Conservation (phyloP, 2,329 filamentous ascomycete species). For the Trichoderma sp. region DNA sequence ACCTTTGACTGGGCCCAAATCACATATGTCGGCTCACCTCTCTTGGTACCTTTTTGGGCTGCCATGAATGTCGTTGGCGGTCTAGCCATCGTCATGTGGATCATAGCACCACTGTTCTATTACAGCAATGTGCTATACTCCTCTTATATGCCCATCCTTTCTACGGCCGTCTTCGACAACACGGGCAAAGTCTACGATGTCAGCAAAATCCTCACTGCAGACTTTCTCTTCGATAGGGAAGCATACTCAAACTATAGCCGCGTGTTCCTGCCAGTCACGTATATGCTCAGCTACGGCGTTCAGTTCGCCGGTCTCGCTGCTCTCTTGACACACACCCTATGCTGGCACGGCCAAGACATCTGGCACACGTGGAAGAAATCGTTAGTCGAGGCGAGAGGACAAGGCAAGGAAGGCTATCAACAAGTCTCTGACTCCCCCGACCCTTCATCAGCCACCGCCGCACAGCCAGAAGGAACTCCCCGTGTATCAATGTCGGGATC, state of each 20-base stretch:
- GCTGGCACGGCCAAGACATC: conserved; percentile 84
- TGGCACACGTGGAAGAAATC: conserved; percentile 72
- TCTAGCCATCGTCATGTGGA: conserved; percentile 80
- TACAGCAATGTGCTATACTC: conserved; percentile 78
- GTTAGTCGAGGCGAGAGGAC: conserved; percentile 58
- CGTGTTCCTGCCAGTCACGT: conserved; percentile 83
- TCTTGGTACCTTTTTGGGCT: conserved; percentile 83
- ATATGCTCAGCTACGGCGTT: conserved; percentile 80
- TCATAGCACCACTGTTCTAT: conserved; percentile 75
- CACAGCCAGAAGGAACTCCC: background rate
- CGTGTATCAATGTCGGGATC: conserved; percentile 37
- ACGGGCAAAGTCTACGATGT: conserved; percentile 78
- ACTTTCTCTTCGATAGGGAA: conserved; percentile 73
- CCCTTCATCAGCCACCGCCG: conserved; percentile 20
- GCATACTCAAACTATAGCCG: conserved; percentile 80
- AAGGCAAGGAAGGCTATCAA: conserved; percentile 50
- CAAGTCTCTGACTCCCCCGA: conserved; percentile 38
- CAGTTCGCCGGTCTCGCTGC: conserved; percentile 82
- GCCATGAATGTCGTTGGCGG: conserved; percentile 81
- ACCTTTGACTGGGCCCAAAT: conserved; percentile 93
- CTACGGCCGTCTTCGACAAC: conserved; percentile 82
- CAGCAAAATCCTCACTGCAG: conserved; percentile 70
- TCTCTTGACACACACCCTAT: conserved; percentile 74
- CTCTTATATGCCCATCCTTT: conserved; percentile 83
- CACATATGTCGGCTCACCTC: conserved; percentile 79